These are phyloP conservation scores for Nidularia sp. DNA, from an alignment of 768 basidiomycete genomes.

Conservation along the genomic window DNA sequence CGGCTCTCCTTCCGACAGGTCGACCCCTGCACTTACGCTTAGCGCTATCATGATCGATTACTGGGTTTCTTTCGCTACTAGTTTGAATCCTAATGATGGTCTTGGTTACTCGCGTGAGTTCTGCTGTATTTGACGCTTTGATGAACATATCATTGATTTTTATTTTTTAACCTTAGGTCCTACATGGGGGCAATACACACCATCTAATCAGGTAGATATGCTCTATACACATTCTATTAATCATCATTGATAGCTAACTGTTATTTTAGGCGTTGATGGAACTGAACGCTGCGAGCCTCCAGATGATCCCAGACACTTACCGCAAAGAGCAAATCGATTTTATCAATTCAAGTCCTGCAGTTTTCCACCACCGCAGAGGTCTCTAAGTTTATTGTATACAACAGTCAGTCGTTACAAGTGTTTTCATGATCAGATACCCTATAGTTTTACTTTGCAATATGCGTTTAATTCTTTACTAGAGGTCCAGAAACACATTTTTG, in stretches of 20 bases:
- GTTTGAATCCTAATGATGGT: slow-evolving; percentile 34
- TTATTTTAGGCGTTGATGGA: slow-evolving; percentile 24
- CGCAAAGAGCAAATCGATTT: slow-evolving; percentile 30
- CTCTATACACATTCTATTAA: too few species aligned
- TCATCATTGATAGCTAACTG: too few species aligned
- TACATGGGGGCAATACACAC: slow-evolving; percentile 12
- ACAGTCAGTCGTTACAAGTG: too few species aligned
- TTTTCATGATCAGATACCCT: too few species aligned
- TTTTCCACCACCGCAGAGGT: slow-evolving; percentile 5
- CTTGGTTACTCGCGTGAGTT: slow-evolving; percentile 22
- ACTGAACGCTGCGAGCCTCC: slow-evolving; percentile 27
- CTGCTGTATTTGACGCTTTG: not conserved
- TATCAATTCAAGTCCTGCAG: slow-evolving; percentile 24
- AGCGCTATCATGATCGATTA: slow-evolving; percentile 35
- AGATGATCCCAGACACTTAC: slow-evolving; percentile 30
- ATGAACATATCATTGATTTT: too few species aligned
- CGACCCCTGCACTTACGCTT: slow-evolving; percentile 13
- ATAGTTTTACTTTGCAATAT: too few species aligned
- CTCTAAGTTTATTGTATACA: not conserved
- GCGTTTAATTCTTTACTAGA: too few species aligned
- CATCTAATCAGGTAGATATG: slow-evolving; percentile 13
- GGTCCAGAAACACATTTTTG: too few species aligned
- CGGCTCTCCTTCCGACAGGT: slow-evolving; percentile 19
- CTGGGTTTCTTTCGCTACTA: slow-evolving; percentile 36
- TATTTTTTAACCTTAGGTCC: too few species aligned